These are phyloP conservation scores for Syzygium jambos DNA, from an alignment of 345 rosid species.

Conservation along the genomic window DNA sequence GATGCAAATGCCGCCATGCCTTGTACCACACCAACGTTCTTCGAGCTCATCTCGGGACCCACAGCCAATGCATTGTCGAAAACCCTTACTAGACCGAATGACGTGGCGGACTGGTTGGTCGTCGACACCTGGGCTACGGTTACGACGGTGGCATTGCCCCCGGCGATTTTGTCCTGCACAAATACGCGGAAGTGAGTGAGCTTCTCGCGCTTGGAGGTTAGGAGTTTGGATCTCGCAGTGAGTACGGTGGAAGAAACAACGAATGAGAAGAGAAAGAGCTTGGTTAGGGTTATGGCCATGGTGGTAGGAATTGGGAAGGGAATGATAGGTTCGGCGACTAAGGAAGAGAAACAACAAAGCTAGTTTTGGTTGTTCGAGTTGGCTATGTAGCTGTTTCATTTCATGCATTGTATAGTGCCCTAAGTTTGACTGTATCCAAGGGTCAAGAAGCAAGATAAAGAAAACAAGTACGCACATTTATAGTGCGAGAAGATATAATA, in stretches of 20 bases:
- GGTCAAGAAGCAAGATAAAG: neutral
- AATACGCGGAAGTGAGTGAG: neutral
- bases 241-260: neutral
- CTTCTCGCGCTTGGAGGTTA: neutral
- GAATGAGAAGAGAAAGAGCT: neutral
- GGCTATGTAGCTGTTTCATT: neutral
- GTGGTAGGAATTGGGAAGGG: neutral
- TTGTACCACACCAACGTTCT: constrained; percentile 1
- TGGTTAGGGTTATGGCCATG: neutral
- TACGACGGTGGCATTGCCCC: neutral
- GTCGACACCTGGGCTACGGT: neutral
- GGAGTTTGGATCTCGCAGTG: neutral
- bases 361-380: neutral
- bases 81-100: constrained; percentile 1
- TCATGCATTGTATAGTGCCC: neutral
- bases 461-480: neutral
- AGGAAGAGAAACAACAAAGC: neutral
- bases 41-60: constrained; percentile 1
- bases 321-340: neutral
- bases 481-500: neutral
- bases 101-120: neutral
- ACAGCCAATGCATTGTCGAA: neutral
- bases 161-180: neutral
- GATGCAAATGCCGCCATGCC: neutral
- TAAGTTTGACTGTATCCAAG: neutral